Evolutionary conservation across 352 stramenopile species (phyloP).

Genomic region (Pythium guiyangense): DNA sequence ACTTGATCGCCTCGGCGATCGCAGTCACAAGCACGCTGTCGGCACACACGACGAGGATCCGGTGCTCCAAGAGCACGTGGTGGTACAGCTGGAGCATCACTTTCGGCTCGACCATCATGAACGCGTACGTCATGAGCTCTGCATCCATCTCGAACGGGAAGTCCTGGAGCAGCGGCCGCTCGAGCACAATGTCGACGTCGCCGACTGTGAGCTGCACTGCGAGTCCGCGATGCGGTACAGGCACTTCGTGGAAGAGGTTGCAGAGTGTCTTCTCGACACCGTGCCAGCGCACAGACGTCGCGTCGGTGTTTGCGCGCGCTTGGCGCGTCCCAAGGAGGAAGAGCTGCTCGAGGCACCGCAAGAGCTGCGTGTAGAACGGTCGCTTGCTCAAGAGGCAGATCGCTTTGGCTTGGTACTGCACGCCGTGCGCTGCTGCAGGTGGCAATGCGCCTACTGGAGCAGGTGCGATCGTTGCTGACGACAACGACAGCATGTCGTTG

Average conservation of each 20-base stretch:
- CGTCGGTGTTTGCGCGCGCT: conserved; percentile 3
- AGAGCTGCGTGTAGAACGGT: conserved; percentile 39
- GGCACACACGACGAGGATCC: conserved; percentile 35
- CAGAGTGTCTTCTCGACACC: conserved; percentile 34
- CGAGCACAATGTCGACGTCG: conserved; percentile 29
- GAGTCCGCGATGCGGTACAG: conserved; percentile 28
- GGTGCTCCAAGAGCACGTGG: conserved; percentile 46
- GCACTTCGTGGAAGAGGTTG: conserved; percentile 53
- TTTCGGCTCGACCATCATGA: conserved; percentile 36
- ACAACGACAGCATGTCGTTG: conserved; percentile 1
- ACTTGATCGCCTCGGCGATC: conserved; percentile 39
- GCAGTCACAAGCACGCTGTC: conserved; percentile 40
- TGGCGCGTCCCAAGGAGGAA: conserved; percentile 39
- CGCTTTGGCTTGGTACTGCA: conserved; percentile 27
- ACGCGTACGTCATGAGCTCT: conserved; percentile 43
- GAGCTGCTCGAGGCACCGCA: conserved; percentile 50
- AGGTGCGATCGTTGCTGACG: conserved; percentile 1
- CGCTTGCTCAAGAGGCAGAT: conserved; percentile 39
- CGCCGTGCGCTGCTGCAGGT: background rate
- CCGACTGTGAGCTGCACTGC: conserved; percentile 30
- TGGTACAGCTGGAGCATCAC: conserved; percentile 32
- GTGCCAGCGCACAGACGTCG: background rate
- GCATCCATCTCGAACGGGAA: conserved; percentile 46
- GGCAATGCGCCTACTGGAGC: too few species aligned
- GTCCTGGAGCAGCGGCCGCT: conserved; percentile 26